These are phyloP conservation scores for Ascosphaera apis DNA, from an alignment of 2,329 filamentous ascomycete genomes.

Conservation along the genomic window DNA sequence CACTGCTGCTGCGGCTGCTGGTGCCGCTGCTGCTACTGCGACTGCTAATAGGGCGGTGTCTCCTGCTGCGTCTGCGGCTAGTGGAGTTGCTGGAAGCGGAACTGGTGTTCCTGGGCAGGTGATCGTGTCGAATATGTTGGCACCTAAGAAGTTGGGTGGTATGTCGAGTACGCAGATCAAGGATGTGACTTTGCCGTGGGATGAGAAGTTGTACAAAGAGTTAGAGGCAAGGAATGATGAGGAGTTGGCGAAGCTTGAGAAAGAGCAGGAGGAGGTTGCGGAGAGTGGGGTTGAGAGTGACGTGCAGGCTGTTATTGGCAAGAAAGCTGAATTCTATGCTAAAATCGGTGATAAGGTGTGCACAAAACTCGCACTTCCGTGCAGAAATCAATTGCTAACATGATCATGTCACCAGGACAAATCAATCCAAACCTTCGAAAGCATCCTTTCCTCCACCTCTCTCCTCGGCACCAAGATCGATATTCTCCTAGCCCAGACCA, in stretches of 20 bases:
- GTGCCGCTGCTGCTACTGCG: no score
- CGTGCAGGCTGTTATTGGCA: conserved; percentile 74
- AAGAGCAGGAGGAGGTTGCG: conserved; percentile 78
- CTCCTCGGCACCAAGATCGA: conserved; percentile 95
- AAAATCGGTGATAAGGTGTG: conserved; percentile 82
- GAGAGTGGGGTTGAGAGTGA: conserved; percentile 95
- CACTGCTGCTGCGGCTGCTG: not conserved
- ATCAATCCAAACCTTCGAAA: conserved; percentile 78
- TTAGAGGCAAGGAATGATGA: conserved; percentile 55
- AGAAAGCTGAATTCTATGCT: conserved; percentile 90
- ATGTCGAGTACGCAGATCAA: not conserved
- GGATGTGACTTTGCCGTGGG: conserved; percentile 54
- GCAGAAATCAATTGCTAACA: conserved; percentile 1
- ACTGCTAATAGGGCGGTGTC: conserved; percentile 2
- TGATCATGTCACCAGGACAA: conserved; percentile 42
- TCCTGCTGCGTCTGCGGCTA: conserved; percentile 11
- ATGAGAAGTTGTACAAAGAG: conserved; percentile 64
- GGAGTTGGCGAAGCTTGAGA: conserved; percentile 53
- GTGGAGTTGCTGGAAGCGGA: no score
- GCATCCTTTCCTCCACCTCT: conserved; percentile 88
- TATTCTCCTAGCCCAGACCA: conserved; percentile 85
- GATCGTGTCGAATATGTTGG: conserved; percentile 49
- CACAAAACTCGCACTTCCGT: no score
- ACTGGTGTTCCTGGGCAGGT: conserved; percentile 20
- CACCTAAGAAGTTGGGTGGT: conserved; percentile 24